Base-by-base conservation (phyloP, 2,329 filamentous ascomycete genomes). In the Plenodomus biglobosus region DNA sequence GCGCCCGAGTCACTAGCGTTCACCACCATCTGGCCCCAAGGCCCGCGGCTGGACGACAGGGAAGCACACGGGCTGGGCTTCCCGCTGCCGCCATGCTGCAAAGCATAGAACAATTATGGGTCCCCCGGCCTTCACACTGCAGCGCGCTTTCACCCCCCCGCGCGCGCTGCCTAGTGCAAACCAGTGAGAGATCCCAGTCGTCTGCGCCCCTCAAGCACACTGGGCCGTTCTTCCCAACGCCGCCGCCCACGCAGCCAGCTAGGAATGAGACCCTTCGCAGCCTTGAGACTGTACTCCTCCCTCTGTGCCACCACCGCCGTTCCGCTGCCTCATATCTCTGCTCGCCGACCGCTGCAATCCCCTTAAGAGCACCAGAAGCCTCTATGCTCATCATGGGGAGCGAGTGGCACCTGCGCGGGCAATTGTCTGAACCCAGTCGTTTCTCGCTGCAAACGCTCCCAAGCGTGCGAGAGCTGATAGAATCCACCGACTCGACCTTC, bases 401-500 rank as follows among this genome's bases (percentile, higher is more conserved):
- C 47, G 54, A 50, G 32, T 55, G 54, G 54, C 54, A 44, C 37
- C 52, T 18, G 32, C 48, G 43, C 51, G 44, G 43, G 38, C 51
- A 48, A 37, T 42, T 44, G 48, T 46, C 46, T 36, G 46, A 46
- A 48, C 34, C 44, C 40, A 37, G 47, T 45, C 38, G 48, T 38
- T 46, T 48, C 41, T 34, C 53, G 38, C 47, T 46, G 35, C 52
- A 52, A 40, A 56, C 59, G 3, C 56, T 61, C n/a, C 59, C 58
- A 46, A 56, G 59, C 47, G 55, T 62, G 34, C 58, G 58, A 41
- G 59, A 62, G 49, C 52, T 62, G 48, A 58, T 60, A 35, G 57
- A 52, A 22, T 55, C 59, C 20, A 52, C 45, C 50, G 50, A 45
- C 46, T 48, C 53, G 24, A 46, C 50, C 22, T 53, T 55, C 54